These are phyloP conservation scores for Neurospora cerealis DNA, from an alignment of 495 filamentous ascomycete genomes.

Conservation along the genomic window DNA sequence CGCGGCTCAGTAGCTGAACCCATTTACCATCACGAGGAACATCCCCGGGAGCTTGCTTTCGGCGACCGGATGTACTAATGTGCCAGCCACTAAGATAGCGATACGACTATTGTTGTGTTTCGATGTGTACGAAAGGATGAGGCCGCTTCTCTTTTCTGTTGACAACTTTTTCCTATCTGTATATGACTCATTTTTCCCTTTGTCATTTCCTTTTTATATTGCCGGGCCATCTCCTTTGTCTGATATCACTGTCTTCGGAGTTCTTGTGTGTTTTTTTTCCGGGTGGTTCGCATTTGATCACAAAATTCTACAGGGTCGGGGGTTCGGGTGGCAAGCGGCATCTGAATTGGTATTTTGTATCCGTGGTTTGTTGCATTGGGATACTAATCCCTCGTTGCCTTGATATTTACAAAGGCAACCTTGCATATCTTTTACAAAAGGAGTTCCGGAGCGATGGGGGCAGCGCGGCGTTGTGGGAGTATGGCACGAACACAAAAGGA, in stretches of 20 bases:
- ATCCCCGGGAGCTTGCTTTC: slow-evolving; percentile 27
- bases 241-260: background rate
- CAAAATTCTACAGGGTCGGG: background rate
- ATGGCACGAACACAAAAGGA: background rate
- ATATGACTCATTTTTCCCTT: background rate
- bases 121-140: background rate
- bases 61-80: slow-evolving; percentile 33
- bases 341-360: background rate
- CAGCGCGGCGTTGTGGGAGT: background rate
- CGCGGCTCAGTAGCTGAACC: slow-evolving; percentile 21
- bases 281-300: background rate
- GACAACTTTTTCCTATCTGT: background rate
- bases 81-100: background rate
- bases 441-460: background rate
- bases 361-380: background rate
- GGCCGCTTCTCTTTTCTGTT: background rate
- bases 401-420: background rate
- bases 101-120: background rate
- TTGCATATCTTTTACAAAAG: background rate
- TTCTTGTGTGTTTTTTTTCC: background rate
- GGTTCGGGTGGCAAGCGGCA: background rate
- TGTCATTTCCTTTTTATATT: background rate
- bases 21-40: slow-evolving; percentile 32
- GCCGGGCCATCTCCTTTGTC: background rate
- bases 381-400: background rate